These are phyloP conservation scores for Tylopilus sp. DNA, from an alignment of 1,284 basidiomycete genomes.

Conservation along the genomic window DNA sequence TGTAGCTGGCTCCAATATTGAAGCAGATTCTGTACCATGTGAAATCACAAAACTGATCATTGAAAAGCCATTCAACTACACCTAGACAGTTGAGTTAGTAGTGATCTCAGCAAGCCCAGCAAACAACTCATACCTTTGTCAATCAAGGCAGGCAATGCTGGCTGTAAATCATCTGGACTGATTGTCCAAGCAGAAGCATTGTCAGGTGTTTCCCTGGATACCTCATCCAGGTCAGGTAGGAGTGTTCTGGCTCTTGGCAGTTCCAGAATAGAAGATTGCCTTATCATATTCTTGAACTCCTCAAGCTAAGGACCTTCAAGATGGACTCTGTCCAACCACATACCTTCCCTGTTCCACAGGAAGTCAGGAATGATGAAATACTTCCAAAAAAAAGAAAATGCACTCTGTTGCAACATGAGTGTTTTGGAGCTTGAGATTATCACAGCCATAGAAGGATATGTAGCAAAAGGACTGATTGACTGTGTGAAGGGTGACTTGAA, in stretches of 20 bases:
- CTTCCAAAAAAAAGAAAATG: background rate
- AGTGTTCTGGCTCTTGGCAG: background rate
- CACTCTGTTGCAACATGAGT: constrained; percentile 8
- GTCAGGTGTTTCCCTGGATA: background rate
- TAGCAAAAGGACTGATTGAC: constrained; percentile 3
- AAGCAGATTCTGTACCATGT: constrained; percentile 1
- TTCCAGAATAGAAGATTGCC: background rate
- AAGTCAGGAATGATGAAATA: background rate
- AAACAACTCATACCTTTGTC: constrained; percentile 4
- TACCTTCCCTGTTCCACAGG: background rate
- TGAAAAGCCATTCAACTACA: constrained; percentile 3
- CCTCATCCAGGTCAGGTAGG: background rate
- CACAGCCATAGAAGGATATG: constrained; percentile 1
- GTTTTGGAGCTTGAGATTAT: background rate
- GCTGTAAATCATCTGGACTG: background rate
- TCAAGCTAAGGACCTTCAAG: constrained; percentile 2
- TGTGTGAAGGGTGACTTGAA: background rate
- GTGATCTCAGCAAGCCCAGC: background rate
- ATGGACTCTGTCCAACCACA: background rate
- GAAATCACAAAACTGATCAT: constrained; percentile 7
- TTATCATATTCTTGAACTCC: constrained; percentile 7
- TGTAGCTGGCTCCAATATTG: constrained; percentile 3
- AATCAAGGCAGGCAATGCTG: background rate
- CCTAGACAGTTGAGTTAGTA: background rate
- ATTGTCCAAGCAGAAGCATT: background rate